A percentile compares a stretch with the other conserved stretches of the same genome.
phyloP scores from a whole-genome alignment of 352 stramenopile species.

The Phytopythium montanum region DNA sequence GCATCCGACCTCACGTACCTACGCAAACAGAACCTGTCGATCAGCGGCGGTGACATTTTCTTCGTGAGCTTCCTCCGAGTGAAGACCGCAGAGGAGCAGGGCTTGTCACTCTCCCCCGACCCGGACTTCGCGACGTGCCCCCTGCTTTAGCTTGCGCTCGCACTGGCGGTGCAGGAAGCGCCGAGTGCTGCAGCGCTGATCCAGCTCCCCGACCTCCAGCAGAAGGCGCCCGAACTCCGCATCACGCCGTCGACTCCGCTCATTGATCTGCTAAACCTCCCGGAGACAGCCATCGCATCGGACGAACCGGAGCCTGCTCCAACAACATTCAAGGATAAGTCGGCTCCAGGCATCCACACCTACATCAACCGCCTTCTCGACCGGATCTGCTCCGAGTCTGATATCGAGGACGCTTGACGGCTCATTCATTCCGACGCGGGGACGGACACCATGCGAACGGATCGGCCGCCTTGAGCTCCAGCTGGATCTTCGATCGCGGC shows the following conservation, averaged over 20 bases:
- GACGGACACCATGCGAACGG: slow-evolving; percentile 12
- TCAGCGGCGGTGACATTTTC: slow-evolving; percentile 12
- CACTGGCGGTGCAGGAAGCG: slow-evolving; percentile 1
- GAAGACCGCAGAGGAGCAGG: slow-evolving; percentile 25
- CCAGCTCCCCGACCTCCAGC: slow-evolving; percentile 5
- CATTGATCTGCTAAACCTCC: too few species aligned
- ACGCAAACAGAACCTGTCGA: slow-evolving; percentile 14
- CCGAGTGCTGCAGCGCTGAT: slow-evolving; percentile 1
- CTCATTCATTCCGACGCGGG: slow-evolving; percentile 18
- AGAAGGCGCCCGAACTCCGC: too few species aligned
- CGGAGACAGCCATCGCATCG: neutral
- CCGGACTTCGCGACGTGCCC: slow-evolving; percentile 14
- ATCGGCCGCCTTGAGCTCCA: slow-evolving; percentile 1
- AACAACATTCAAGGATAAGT: neutral
- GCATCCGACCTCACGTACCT: slow-evolving; percentile 22
- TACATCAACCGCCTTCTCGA: slow-evolving; percentile 20
- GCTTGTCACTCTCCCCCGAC: slow-evolving; percentile 23
- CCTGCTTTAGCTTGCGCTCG: slow-evolving; percentile 13
- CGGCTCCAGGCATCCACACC: slow-evolving; percentile 9
- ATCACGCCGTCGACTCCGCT: too few species aligned
- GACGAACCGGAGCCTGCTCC: neutral
- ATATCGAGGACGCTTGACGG: slow-evolving; percentile 11
- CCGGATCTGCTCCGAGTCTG: neutral
- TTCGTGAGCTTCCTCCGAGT: slow-evolving; percentile 18
- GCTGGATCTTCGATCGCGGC: too few species aligned